Base-by-base conservation (phyloP, 2,329 filamentous ascomycete species). In the Cladosporium sp. region DNA sequence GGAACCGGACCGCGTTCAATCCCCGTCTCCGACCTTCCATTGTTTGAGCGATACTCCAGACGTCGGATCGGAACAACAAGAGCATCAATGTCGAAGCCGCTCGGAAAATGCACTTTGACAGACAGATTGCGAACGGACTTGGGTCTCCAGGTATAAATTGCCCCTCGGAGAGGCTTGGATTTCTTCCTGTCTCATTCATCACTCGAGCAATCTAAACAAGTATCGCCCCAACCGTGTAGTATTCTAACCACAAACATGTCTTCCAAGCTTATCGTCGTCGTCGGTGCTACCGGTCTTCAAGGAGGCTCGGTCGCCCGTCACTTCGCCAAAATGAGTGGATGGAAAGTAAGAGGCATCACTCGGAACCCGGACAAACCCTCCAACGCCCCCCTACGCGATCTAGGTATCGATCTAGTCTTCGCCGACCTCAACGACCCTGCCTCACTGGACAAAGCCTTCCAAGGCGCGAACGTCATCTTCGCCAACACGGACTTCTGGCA, bases 341-440 rank as follows among this genome's bases (percentile, higher is more conserved):
- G 49, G 49, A 35, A 48, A 6, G 43, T 71, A 52, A 65, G 67
- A 11, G 68, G 66, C 53, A 59, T 76, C 16, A 75, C 75, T 34
- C 74, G 76, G 46, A 71, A 76, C 56, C 67, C 71, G 0, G 59
- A 61, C 46, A 66, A 69, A 14, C 44, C 61, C 5, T 69, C 69
- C 33, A 64, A 70, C 8, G 58, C 68, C 35, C 63, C 50, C 14
- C 65, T 67, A 52, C 56, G 56, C 14, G 57, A 50, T 0, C 56
- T 58, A 40, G 72, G 70, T 14, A 60, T 72, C 28, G 72, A 75
- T 37, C 58, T 74, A 13, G 63, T 73, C 9, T 32, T 61, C 44
- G 68, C 59, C 2, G 66, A 73, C 37, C 58, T 68, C 10, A 59
- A 71, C 48, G 64, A 70, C 34, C 43, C 60, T 1, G 53, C 53